phyloP scores from a whole-genome alignment of 148 eudicot genomes.

The Rhododendron vialii region DNA sequence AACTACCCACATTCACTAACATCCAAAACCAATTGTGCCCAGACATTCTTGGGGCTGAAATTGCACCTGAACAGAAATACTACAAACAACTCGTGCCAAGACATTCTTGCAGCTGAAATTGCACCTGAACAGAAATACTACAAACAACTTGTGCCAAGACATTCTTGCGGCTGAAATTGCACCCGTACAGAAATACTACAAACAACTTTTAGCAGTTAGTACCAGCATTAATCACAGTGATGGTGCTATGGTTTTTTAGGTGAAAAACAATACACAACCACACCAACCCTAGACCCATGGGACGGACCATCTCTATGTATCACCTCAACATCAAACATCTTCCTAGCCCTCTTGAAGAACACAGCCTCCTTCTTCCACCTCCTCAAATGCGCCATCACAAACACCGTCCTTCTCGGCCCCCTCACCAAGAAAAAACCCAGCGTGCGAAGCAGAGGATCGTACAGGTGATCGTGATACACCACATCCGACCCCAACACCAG shows the following conservation, averaged over 20 bases:
- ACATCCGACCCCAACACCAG: conserved; percentile 68
- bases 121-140: too few relatives aligned
- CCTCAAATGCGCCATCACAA: conserved; percentile 78
- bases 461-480: conserved; percentile 77
- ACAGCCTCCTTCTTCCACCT: conserved; percentile 85
- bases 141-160: background rate
- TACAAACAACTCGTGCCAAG: background rate
- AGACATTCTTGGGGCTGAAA: too few relatives aligned
- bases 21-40: background rate
- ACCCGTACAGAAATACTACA: too few relatives aligned
- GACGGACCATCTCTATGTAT: conserved; percentile 46
- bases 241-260: conserved; percentile 10
- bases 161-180: too few relatives aligned
- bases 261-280: conserved; percentile 52
- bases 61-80: too few relatives aligned
- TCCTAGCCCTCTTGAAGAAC: conserved; percentile 72
- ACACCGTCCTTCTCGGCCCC: conserved; percentile 30
- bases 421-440: conserved; percentile 41
- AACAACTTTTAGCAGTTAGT: background rate
- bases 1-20: background rate
- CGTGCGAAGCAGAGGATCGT: conserved; percentile 57
- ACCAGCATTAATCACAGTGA: too few relatives aligned
- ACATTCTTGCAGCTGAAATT: too few relatives aligned
- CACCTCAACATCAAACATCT: conserved; percentile 46
- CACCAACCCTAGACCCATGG: conserved; percentile 58